A percentile compares a stretch with the other conserved stretches of the same genome.
Evolutionary conservation across 768 basidiomycete species (phyloP).

Genomic region (Cystobasidium tubakii): DNA sequence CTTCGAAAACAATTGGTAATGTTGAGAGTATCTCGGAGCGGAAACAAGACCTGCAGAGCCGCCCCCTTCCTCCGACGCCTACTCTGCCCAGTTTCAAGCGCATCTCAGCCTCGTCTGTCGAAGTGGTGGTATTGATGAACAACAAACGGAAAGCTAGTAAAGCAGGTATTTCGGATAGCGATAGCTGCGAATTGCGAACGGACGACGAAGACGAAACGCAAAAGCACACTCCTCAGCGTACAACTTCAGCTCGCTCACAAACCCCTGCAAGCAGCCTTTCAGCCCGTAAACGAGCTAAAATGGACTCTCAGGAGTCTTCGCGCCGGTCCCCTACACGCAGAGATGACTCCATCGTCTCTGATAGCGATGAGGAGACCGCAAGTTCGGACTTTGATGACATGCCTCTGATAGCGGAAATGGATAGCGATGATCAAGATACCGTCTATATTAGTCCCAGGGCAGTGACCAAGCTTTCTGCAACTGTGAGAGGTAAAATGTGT

Average conservation of each 20-base stretch:
- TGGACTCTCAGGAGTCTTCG: not conserved
- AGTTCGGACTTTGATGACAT: not conserved
- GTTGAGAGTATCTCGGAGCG: not conserved
- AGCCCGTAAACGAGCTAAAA: not conserved
- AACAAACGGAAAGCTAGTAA: not conserved
- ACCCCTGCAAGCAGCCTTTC: too few relatives aligned
- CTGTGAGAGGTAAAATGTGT: not conserved
- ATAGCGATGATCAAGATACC: conserved; percentile 1
- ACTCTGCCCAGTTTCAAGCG: not conserved
- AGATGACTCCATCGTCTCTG: not conserved
- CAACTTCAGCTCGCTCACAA: not conserved
- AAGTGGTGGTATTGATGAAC: not conserved
- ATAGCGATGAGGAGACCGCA: not conserved
- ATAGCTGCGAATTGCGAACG: not conserved
- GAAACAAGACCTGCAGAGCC: not conserved
- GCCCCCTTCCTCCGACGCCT: not conserved
- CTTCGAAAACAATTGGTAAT: not conserved
- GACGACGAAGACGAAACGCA: not conserved
- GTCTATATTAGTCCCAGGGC: not conserved
- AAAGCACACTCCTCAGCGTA: too few relatives aligned
- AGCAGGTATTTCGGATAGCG: not conserved
- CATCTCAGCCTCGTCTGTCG: not conserved
- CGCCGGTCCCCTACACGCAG: not conserved
- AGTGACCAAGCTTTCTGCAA: too few relatives aligned
- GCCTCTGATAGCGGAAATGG: not conserved